A percentile compares a stretch with the other conserved stretches of the same genome.
Conservation (phyloP, 1,139 yeast genomes). For the Pichia sp. region DNA sequence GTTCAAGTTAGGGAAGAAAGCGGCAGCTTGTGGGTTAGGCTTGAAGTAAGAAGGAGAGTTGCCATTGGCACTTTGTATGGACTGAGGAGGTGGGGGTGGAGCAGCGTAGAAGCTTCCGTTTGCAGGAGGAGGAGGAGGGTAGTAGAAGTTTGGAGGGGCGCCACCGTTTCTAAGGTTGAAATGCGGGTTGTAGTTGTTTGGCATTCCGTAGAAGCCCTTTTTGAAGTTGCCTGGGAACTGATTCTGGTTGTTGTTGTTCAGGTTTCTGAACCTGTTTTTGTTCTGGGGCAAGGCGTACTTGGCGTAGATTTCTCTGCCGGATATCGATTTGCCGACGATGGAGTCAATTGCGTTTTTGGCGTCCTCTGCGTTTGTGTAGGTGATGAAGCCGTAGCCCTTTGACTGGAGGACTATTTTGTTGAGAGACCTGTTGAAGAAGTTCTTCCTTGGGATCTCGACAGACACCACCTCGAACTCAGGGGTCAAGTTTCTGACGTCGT, state of each 20-base stretch:
- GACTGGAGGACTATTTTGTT: conserved; percentile 23
- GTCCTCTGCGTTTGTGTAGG: conserved; percentile 26
- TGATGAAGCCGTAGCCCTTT: conserved; percentile 30
- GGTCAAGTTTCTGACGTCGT: conserved; percentile 27
- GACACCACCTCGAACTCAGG: conserved; percentile 28
- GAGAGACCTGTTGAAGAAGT: conserved; percentile 23
- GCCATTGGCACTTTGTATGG: not conserved
- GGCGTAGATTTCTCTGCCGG: conserved; percentile 45
- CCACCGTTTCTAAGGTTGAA: conserved; percentile 6
- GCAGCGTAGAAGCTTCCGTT: not conserved
- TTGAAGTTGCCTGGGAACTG: conserved; percentile 2
- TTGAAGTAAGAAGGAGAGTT: not conserved
- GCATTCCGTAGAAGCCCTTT: not conserved
- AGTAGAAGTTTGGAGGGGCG: conserved; percentile 1
- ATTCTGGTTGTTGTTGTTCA: not conserved
- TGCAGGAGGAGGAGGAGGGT: conserved; percentile 1
- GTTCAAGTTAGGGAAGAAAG: conserved; percentile 3
- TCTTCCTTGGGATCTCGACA: conserved; percentile 31
- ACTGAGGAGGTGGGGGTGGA: conserved; percentile 1
- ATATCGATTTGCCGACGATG: conserved; percentile 43
- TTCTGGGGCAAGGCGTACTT: conserved; percentile 48
- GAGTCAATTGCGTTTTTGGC: conserved; percentile 44
- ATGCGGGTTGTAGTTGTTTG: conserved; percentile 4
- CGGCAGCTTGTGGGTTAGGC: conserved; percentile 9
- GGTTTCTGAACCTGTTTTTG: conserved; percentile 13